A percentile compares a stretch with the other conserved stretches of the same genome.
phyloP scores from a whole-genome alignment of 2,329 filamentous ascomycete genomes.

The Epichloe sibirici region DNA sequence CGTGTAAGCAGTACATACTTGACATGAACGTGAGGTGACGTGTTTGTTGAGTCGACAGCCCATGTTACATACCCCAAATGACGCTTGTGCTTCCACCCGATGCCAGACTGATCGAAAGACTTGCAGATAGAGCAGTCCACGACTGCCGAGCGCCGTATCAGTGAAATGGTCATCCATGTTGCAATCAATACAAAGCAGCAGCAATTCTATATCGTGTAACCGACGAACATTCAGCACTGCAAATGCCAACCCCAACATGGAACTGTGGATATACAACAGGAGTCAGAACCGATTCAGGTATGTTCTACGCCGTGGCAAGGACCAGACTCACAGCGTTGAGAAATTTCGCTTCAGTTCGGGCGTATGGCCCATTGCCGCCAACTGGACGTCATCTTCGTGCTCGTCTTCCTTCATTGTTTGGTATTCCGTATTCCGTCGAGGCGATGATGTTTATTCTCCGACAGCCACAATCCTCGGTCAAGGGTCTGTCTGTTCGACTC shows the following conservation, averaged over 20 bases:
- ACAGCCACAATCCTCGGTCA: background rate
- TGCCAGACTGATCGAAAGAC: constrained; percentile 39
- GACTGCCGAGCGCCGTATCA: constrained; percentile 11
- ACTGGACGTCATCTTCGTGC: constrained; percentile 14
- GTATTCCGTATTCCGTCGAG: no score
- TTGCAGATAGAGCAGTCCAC: constrained; percentile 34
- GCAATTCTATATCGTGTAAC: background rate
- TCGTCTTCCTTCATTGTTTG: constrained; percentile 9
- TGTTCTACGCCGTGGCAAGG: no score
- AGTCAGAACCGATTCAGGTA: background rate
- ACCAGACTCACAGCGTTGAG: constrained; percentile 11
- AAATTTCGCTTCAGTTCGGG: constrained; percentile 15
- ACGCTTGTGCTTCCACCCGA: constrained; percentile 57
- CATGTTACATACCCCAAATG: constrained; percentile 45
- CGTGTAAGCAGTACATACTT: no score
- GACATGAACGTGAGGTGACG: no score
- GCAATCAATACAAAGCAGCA: no score
- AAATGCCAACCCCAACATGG: constrained; percentile 32
- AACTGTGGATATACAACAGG: background rate
- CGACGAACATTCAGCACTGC: constrained; percentile 29
- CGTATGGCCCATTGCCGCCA: constrained; percentile 14
- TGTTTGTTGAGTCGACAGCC: background rate
- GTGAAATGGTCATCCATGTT: no score
- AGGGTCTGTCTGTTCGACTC: background rate
- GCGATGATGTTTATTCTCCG: background rate